Evolutionary conservation across 805 yeast species (phyloP).

Genomic region (Alloascoidea hylecoeti): DNA sequence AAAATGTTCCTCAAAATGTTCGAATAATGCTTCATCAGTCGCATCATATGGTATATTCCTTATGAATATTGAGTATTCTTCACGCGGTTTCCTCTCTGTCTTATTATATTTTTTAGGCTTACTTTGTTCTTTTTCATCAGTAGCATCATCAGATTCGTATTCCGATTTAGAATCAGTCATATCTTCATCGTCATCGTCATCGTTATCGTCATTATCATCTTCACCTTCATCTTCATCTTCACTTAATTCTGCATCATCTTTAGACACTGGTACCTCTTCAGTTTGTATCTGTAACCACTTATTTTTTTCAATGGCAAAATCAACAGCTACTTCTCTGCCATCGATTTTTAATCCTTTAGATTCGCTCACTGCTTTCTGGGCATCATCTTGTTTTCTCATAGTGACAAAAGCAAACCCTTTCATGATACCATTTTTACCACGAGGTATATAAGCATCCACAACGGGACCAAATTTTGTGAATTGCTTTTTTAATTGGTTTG

Average conservation of each 20-base stretch:
- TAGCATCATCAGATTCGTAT: slow-evolving; percentile 12
- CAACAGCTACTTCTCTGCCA: slow-evolving; percentile 89
- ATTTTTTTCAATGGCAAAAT: slow-evolving; percentile 79
- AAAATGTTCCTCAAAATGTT: slow-evolving; percentile 60
- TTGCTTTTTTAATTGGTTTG: slow-evolving; percentile 51
- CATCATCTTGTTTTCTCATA: slow-evolving; percentile 66
- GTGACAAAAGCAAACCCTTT: slow-evolving; percentile 91
- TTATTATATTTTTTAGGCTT: slow-evolving; percentile 14
- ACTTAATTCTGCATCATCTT: slow-evolving; percentile 14
- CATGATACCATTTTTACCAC: slow-evolving; percentile 79
- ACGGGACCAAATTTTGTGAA: slow-evolving; percentile 78
- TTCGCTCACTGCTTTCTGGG: slow-evolving; percentile 69
- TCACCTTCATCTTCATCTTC: slow-evolving; percentile 14
- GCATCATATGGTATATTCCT: slow-evolving; percentile 94
- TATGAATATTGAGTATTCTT: slow-evolving; percentile 59
- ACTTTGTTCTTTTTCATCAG: slow-evolving; percentile 11
- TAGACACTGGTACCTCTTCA: slow-evolving; percentile 17
- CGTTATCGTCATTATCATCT: slow-evolving; percentile 14
- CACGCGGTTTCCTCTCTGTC: slow-evolving; percentile 9
- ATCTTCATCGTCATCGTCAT: slow-evolving; percentile 18
- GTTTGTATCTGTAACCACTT: slow-evolving; percentile 55
- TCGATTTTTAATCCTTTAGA: slow-evolving; percentile 65
- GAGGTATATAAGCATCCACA: slow-evolving; percentile 78
- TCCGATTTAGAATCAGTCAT: slow-evolving; percentile 11
- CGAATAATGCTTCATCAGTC: slow-evolving; percentile 59